A percentile compares a stretch with the other conserved stretches of the same genome.
phyloP scores from a whole-genome alignment of 2,329 filamentous ascomycete genomes.

The Triangularia setosa region DNA sequence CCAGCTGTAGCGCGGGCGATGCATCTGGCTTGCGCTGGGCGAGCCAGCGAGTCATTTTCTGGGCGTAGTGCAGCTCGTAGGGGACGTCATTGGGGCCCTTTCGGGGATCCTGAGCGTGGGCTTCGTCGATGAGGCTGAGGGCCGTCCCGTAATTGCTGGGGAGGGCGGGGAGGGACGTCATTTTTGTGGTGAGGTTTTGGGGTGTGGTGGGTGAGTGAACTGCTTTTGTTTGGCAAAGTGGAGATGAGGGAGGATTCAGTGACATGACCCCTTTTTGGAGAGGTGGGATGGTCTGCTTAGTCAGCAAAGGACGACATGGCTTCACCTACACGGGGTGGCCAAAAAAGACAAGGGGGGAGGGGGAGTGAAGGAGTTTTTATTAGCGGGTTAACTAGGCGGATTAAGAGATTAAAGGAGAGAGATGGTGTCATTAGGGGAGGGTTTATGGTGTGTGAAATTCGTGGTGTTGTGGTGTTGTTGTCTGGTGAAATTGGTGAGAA shows the following conservation, averaged over 20 bases:
- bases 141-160: slow-evolving; percentile 44
- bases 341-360: not conserved
- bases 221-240: not conserved
- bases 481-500: too few relatives aligned
- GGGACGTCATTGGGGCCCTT: slow-evolving; percentile 41
- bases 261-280: not conserved
- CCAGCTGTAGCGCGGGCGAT: slow-evolving; percentile 65
- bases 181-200: not conserved
- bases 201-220: not conserved
- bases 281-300: not conserved
- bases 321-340: too few relatives aligned
- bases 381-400: too few relatives aligned
- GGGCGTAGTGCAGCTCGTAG: slow-evolving; percentile 79
- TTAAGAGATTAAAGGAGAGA: too few relatives aligned
- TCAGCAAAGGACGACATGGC: not conserved
- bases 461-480: too few relatives aligned
- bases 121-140: slow-evolving; percentile 67
- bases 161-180: not conserved
- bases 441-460: too few relatives aligned
- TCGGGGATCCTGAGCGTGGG: slow-evolving; percentile 63
- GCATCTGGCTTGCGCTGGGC: slow-evolving; percentile 55
- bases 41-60: slow-evolving; percentile 75
- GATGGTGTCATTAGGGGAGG: too few relatives aligned
- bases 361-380: too few relatives aligned
- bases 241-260: not conserved